These are phyloP conservation scores for Chlorella sp. DNA, from an alignment of 139 green algal genomes.

Conservation along the genomic window DNA sequence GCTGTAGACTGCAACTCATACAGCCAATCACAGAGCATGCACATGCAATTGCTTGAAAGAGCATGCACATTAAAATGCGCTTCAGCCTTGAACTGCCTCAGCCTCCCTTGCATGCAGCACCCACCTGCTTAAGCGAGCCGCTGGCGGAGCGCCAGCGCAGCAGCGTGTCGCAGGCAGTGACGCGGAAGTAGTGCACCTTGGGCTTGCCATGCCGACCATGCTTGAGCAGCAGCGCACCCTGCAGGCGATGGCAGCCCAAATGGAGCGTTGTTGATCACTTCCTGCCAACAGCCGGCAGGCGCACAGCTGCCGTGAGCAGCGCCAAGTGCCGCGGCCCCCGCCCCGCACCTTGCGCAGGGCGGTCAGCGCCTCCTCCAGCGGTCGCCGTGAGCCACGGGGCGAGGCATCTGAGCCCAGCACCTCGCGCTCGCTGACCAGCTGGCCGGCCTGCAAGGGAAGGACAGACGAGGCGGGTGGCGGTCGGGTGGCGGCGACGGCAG, in stretches of 20 bases:
- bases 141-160: constrained; percentile 69
- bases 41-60: no score
- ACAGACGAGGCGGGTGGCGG: not conserved
- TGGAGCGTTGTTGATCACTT: not conserved
- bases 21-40: not conserved
- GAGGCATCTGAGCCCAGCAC: not conserved
- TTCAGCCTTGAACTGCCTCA: no score
- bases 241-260: not conserved
- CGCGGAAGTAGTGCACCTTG: constrained; percentile 82
- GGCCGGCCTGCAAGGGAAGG: constrained; percentile 18
- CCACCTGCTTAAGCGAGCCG: constrained; percentile 43
- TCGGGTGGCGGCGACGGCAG: not conserved
- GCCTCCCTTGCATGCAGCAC: no score
- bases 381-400: constrained; percentile 1
- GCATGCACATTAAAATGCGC: no score
- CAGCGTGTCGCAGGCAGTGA: constrained; percentile 67
- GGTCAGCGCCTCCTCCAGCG: constrained; percentile 67
- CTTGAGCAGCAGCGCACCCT: constrained; percentile 82
- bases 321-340: not conserved
- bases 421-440: constrained; percentile 33
- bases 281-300: no score
- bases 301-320: not conserved
- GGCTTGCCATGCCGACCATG: constrained; percentile 82
- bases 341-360: constrained; percentile 63
- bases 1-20: no score